Percentiles rank a stretch among this genome's conserved stretches.
These are phyloP conservation scores for Colletotrichum echinochloae DNA, from an alignment of 2,329 filamentous ascomycete genomes.

Conservation along the genomic window DNA sequence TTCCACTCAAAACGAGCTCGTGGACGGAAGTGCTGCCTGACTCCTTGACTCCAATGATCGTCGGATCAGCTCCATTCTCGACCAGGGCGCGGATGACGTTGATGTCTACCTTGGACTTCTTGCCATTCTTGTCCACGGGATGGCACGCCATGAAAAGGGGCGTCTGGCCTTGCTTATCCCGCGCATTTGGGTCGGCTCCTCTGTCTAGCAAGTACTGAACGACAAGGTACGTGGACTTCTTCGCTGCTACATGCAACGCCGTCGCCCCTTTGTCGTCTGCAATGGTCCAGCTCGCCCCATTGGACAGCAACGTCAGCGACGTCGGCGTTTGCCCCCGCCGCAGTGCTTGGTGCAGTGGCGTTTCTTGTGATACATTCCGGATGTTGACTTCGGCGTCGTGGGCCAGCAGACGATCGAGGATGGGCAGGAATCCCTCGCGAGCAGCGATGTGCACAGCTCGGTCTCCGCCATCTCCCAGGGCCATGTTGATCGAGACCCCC, in stretches of 20 bases:
- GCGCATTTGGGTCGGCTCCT: constrained; percentile 30
- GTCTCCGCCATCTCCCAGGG: constrained; percentile 4
- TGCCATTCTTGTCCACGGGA: constrained; percentile 14
- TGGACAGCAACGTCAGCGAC: constrained; percentile 17
- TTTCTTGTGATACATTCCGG: neutral
- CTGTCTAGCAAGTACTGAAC: constrained; percentile 24
- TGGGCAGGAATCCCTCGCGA: constrained; percentile 9
- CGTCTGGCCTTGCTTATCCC: constrained; percentile 12
- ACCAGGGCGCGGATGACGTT: constrained; percentile 21
- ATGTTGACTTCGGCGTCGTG: constrained; percentile 20
- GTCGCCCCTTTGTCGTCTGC: constrained; percentile 14
- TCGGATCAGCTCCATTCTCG: constrained; percentile 23
- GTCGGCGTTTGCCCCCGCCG: constrained; percentile 6
- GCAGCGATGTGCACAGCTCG: constrained; percentile 18
- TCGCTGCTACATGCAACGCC: constrained; percentile 23
- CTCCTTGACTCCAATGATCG: neutral
- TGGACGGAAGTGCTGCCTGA: constrained; percentile 15
- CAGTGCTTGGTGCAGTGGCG: constrained; percentile 17
- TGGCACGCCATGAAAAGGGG: constrained; percentile 26
- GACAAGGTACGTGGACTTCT: constrained; percentile 6
- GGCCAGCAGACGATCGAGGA: constrained; percentile 19
- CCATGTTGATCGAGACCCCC: constrained; percentile 4
- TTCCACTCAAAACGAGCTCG: constrained; percentile 12
- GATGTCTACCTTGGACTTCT: neutral
- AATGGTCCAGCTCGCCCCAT: constrained; percentile 6